Evolutionary conservation across 2,329 filamentous ascomycete genomes (phyloP).

Genomic region (Microsporum ferrugineum): DNA sequence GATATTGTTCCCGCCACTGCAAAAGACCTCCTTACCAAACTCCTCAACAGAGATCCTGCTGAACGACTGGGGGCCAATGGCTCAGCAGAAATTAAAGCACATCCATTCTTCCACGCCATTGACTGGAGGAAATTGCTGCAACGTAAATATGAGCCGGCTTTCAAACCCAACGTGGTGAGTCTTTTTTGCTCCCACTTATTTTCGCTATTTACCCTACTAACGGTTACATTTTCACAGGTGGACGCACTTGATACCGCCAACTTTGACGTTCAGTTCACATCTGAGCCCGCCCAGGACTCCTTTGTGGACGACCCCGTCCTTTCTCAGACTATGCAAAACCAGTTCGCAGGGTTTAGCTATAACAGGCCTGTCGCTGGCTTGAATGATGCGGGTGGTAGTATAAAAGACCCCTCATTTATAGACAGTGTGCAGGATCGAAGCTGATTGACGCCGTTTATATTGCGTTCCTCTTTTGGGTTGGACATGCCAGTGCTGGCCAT

Average conservation of each 20-base stretch:
- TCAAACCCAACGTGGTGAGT: slow-evolving; percentile 93
- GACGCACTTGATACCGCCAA: slow-evolving; percentile 87
- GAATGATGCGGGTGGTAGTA: slow-evolving; percentile 84
- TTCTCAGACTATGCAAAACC: slow-evolving; percentile 88
- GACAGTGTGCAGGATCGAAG: background rate
- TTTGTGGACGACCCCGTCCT: slow-evolving; percentile 83
- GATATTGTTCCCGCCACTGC: slow-evolving; percentile 89
- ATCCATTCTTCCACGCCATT: slow-evolving; percentile 97
- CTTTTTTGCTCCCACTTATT: background rate
- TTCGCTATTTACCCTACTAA: background rate
- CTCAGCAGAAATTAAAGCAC: slow-evolving; percentile 93
- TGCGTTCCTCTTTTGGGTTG: background rate
- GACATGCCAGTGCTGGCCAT: background rate
- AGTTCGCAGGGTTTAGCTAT: slow-evolving; percentile 94
- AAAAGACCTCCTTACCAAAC: slow-evolving; percentile 78
- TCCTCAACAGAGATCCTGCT: slow-evolving; percentile 85
- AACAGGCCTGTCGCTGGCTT: slow-evolving; percentile 89
- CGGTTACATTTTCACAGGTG: slow-evolving; percentile 37
- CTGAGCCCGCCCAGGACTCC: slow-evolving; percentile 78
- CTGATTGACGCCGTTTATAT: background rate
- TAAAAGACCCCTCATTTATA: slow-evolving; percentile 57
- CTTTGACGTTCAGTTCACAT: slow-evolving; percentile 87
- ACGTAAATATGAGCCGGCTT: slow-evolving; percentile 94
- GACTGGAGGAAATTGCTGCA: slow-evolving; percentile 97
- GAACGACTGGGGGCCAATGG: slow-evolving; percentile 84